These are phyloP conservation scores for Endocalyx cinctus DNA, from an alignment of 2,329 filamentous ascomycete genomes.

Conservation along the genomic window DNA sequence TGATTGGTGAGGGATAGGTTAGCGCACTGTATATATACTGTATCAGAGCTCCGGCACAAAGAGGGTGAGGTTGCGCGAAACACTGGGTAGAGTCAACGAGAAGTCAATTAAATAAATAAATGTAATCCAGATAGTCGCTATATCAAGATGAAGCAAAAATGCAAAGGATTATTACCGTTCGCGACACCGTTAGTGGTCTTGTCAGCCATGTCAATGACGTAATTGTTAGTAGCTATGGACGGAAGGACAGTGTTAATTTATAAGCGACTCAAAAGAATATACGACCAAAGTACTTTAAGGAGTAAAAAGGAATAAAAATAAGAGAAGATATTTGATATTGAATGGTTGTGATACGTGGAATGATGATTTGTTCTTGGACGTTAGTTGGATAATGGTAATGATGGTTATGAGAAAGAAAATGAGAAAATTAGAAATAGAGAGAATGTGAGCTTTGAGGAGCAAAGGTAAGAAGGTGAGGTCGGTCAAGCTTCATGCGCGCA, in stretches of 20 bases:
- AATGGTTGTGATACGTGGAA: too few relatives aligned
- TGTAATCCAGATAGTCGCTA: too few relatives aligned
- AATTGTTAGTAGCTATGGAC: slow-evolving; percentile 17
- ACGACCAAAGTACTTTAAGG: too few relatives aligned
- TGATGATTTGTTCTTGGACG: too few relatives aligned
- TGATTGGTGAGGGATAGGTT: slow-evolving; percentile 14
- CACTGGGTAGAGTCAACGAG: too few relatives aligned
- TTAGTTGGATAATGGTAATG: too few relatives aligned
- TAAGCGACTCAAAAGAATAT: too few relatives aligned
- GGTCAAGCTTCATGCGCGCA: slow-evolving; percentile 21
- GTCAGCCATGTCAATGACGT: slow-evolving; percentile 33
- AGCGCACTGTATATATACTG: slow-evolving; percentile 19
- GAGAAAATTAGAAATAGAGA: slow-evolving; percentile 6
- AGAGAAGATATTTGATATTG: too few relatives aligned
- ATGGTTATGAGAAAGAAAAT: slow-evolving; percentile 3
- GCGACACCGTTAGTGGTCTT: slow-evolving; percentile 21
- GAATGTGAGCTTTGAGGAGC: slow-evolving; percentile 13
- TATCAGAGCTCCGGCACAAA: slow-evolving; percentile 11
- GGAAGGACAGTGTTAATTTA: too few relatives aligned
- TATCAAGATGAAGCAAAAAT: too few relatives aligned
- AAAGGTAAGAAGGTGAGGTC: slow-evolving; percentile 24
- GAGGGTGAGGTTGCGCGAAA: slow-evolving; percentile 11
- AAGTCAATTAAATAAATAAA: too few relatives aligned
- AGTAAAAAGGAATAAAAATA: too few relatives aligned
- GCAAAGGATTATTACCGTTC: slow-evolving; percentile 23